phyloP scores from a whole-genome alignment of 169 alveolate genomes.

The Plasmodium gallinaceum region DNA sequence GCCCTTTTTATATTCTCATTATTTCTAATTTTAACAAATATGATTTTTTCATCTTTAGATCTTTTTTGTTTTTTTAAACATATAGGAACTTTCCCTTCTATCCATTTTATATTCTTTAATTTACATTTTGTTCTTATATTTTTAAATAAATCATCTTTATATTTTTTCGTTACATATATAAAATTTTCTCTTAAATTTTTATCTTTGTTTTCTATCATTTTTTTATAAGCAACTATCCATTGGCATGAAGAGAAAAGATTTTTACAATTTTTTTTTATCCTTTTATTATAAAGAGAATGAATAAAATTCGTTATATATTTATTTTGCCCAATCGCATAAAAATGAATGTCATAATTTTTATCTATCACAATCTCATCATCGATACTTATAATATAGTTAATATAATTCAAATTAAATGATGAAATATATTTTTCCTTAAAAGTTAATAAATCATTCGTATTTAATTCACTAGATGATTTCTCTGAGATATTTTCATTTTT shows the following conservation, averaged over 20 bases:
- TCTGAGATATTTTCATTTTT: not conserved
- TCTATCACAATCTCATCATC: conserved; percentile 52
- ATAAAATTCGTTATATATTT: conserved; percentile 37
- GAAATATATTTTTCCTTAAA: conserved; percentile 18
- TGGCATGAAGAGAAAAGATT: conserved; percentile 33
- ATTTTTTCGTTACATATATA: conserved; percentile 47
- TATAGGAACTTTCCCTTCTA: not conserved
- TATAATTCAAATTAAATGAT: conserved; percentile 7
- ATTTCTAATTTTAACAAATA: conserved; percentile 47
- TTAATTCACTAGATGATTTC: not conserved
- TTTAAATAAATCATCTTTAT: conserved; percentile 12
- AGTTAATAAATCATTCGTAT: not conserved
- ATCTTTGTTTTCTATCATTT: not conserved
- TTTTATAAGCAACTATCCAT: conserved; percentile 67
- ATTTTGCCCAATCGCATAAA: conserved; percentile 68
- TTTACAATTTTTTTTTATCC: conserved; percentile 14
- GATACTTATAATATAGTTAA: conserved; percentile 35
- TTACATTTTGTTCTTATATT: conserved; percentile 25
- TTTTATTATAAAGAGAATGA: conserved; percentile 31
- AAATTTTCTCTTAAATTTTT: conserved; percentile 21
- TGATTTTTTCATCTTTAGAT: not conserved
- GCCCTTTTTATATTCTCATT: conserved; percentile 71
- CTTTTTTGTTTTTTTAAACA: conserved; percentile 16
- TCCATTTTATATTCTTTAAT: conserved; percentile 25
- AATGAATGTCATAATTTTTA: conserved; percentile 31